These are phyloP conservation scores for Claviceps humidiphila DNA, from an alignment of 2,329 filamentous ascomycete species.

Conservation along the genomic window DNA sequence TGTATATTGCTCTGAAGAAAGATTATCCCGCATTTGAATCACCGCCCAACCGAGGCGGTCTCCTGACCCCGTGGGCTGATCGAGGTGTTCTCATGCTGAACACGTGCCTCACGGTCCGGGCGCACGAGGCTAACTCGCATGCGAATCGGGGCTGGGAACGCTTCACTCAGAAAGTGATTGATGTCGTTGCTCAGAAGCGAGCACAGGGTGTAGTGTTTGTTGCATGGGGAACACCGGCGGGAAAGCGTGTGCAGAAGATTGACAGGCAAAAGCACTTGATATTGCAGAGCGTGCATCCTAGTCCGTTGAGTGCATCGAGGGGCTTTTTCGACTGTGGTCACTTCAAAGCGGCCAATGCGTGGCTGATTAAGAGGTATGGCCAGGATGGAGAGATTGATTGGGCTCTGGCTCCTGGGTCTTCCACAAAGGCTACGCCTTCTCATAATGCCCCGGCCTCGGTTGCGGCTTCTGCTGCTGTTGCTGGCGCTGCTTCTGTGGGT, in stretches of 20 bases:
- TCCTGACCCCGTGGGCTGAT: constrained; percentile 88
- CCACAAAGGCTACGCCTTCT: constrained; percentile 16
- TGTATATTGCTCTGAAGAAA: constrained; percentile 76
- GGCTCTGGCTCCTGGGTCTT: constrained; percentile 39
- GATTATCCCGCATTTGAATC: constrained; percentile 72
- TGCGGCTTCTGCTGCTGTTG: not conserved
- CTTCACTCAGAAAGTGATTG: constrained; percentile 85
- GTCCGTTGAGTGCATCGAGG: constrained; percentile 69
- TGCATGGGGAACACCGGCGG: constrained; percentile 82
- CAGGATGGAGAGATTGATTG: constrained; percentile 74
- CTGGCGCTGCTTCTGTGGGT: constrained; percentile 11
- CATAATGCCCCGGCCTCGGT: not conserved
- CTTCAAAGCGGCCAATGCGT: constrained; percentile 72
- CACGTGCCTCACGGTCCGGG: constrained; percentile 85
- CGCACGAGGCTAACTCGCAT: constrained; percentile 78
- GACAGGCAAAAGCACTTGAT: constrained; percentile 66
- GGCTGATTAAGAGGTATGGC: constrained; percentile 70
- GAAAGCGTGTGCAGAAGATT: constrained; percentile 62
- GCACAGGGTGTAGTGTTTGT: constrained; percentile 81
- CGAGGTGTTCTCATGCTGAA: constrained; percentile 88
- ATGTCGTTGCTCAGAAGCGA: constrained; percentile 66
- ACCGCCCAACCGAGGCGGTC: constrained; percentile 65
- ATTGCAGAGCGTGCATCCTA: constrained; percentile 78
- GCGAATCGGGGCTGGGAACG: constrained; percentile 80
- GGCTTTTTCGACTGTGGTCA: constrained; percentile 80